Evolutionary conservation across 495 filamentous ascomycete genomes (phyloP).

Genomic region (Xylaria cubensis): DNA sequence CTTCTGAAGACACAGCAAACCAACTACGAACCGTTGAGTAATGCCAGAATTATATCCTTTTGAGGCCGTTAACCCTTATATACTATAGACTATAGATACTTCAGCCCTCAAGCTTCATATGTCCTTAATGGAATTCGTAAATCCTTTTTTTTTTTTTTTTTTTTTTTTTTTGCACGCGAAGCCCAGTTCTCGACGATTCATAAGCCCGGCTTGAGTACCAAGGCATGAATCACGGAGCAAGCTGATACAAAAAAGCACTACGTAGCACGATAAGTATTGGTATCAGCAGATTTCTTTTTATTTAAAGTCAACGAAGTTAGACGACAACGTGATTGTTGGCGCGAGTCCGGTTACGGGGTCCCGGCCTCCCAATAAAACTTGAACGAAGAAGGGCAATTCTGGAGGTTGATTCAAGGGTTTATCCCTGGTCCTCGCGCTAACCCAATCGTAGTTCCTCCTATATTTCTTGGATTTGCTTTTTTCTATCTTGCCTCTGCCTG

Average conservation of each 20-base stretch:
- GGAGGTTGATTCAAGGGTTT: not conserved
- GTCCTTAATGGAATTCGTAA: not conserved
- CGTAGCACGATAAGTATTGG: constrained; percentile 4
- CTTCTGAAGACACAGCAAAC: not conserved
- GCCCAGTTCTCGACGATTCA: constrained; percentile 9
- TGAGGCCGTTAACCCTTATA: constrained; percentile 16
- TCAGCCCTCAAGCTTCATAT: not conserved
- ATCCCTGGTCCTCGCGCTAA: not conserved
- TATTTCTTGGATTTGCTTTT: constrained; percentile 19
- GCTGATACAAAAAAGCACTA: constrained; percentile 16
- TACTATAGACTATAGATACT: not conserved
- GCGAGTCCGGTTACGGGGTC: constrained; percentile 8
- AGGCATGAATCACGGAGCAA: constrained; percentile 10
- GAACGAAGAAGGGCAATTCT: constrained; percentile 4
- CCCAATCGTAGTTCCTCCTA: constrained; percentile 13
- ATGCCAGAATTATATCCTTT: not conserved
- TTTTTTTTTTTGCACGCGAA: not conserved
- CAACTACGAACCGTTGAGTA: not conserved
- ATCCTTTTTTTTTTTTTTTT: not conserved
- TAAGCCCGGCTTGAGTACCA: constrained; percentile 12
- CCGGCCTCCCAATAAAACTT: not conserved
- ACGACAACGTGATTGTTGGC: constrained; percentile 8
- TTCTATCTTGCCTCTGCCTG: constrained; percentile 4
- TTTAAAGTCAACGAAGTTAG: constrained; percentile 10
- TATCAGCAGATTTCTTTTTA: constrained; percentile 21